Base-by-base conservation (phyloP, 2,329 filamentous ascomycete species). In the Fusarium nisikadoi region DNA sequence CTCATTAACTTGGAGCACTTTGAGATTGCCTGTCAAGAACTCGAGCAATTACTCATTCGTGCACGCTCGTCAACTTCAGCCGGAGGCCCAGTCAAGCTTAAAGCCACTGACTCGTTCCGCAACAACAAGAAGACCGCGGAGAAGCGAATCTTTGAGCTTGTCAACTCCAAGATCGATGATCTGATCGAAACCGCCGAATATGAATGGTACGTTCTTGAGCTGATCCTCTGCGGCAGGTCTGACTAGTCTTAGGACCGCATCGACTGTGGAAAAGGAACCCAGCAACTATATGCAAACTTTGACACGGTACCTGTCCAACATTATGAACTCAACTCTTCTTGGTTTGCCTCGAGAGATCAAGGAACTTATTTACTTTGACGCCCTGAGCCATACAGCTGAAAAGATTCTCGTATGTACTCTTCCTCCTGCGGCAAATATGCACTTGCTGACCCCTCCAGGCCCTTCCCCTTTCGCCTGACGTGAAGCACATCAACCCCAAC, bases 81-180 rank as follows among this genome's bases (percentile, higher is more conserved):
- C 4, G 93, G 94, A 6, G 94, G 93, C 0, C 92, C 94, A 0
- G 89, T 98, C 61, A 90, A 91, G 8, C 86, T 98, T 9, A 88
- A 88, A 31, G 96, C 97, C 0, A 98, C 96, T 0, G 92, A 94
- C 73, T 89, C 94, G 66, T 99, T 99, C 81, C 88, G 91, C 43
- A 91, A 88, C 76, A 95, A 97, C 79, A 98, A 98, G 83, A 98
- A 98, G 84, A 94, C 93, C 3, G 96, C 96, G 0, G 95, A 98
- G 79, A 97, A 98, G 83, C 92, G 97, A 38, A 98, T 99, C 64
- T 99, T 99, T 79, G 97, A 99, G 82, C 88, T 99, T 1, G 96
- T 99, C 71, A 98, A 99, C 83, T 97, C 93, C 63, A 99, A 99
- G 84, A 98, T 99, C 76, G 95, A 98, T 78, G 96, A 99, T 79